Evolutionary conservation across 768 basidiomycete species (phyloP).

Genomic region (Phaeotremella skinneri): DNA sequence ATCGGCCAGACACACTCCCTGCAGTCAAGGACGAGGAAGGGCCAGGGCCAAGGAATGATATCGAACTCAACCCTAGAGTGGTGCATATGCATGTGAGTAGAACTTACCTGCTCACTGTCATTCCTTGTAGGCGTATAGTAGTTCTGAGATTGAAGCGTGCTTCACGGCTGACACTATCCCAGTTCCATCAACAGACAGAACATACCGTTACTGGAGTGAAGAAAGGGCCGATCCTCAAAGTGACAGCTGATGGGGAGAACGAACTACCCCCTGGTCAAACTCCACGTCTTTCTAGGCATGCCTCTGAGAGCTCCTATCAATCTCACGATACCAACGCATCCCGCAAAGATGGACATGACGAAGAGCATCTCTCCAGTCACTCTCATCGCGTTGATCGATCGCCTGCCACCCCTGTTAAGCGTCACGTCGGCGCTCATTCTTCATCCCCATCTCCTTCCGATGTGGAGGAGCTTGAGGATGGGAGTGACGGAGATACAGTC

Average conservation of each 20-base stretch:
- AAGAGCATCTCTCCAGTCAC: slow-evolving; percentile 11
- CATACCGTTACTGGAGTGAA: slow-evolving; percentile 24
- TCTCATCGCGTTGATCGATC: background rate
- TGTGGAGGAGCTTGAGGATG: slow-evolving; percentile 15
- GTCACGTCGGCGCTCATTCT: background rate
- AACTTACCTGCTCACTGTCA: background rate
- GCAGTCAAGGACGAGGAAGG: slow-evolving; percentile 42
- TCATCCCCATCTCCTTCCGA: background rate
- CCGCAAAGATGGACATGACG: slow-evolving; percentile 13
- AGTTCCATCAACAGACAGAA: slow-evolving; percentile 41
- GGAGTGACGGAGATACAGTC: slow-evolving; percentile 15
- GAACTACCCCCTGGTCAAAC: slow-evolving; percentile 46
- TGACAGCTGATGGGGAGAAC: slow-evolving; percentile 46
- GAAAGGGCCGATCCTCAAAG: slow-evolving; percentile 35
- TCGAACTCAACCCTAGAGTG: slow-evolving; percentile 43
- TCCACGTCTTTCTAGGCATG: slow-evolving; percentile 21
- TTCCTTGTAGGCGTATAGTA: background rate
- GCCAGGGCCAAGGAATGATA: slow-evolving; percentile 45
- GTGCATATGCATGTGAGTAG: slow-evolving; percentile 40
- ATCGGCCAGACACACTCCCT: slow-evolving; percentile 29
- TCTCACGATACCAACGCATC: slow-evolving; percentile 5
- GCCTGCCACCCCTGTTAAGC: background rate
- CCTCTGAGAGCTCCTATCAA: slow-evolving; percentile 11
- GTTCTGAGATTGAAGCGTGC: background rate
- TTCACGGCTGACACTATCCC: background rate